Evolutionary conservation across 2,329 filamentous ascomycete species (phyloP).

Genomic region (Cladosporium colombiae): DNA sequence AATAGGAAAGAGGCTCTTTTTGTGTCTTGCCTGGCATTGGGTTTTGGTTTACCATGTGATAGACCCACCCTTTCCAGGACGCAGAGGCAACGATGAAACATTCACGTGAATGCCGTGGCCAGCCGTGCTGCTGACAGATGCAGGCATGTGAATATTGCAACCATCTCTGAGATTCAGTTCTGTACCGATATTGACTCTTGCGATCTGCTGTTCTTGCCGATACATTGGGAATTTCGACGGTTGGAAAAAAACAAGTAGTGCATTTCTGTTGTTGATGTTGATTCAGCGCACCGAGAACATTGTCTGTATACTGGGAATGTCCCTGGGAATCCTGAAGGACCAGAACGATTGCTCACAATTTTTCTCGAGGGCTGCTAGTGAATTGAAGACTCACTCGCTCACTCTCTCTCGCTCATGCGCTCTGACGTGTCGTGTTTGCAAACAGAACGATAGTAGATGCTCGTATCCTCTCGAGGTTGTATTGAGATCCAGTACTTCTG

Average conservation of each 20-base stretch:
- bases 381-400: background rate
- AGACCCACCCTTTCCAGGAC: background rate
- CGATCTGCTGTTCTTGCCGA: background rate
- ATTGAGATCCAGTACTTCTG: background rate
- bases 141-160: background rate
- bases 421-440: background rate
- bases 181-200: background rate
- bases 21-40: background rate
- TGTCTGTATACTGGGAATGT: background rate
- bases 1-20: background rate
- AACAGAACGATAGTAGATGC: background rate
- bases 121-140: background rate
- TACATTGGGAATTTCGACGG: background rate
- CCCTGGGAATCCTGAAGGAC: background rate
- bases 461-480: background rate
- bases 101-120: background rate
- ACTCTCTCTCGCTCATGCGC: background rate
- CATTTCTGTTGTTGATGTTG: background rate
- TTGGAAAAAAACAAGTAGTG: background rate
- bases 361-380: background rate
- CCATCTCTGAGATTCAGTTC: background rate
- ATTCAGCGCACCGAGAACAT: background rate
- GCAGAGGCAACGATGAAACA: conserved; percentile 1
- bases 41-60: background rate
- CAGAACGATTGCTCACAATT: background rate